These are phyloP conservation scores for Diplotaxis tenuifolia DNA, from an alignment of 345 rosid genomes.

Conservation along the genomic window DNA sequence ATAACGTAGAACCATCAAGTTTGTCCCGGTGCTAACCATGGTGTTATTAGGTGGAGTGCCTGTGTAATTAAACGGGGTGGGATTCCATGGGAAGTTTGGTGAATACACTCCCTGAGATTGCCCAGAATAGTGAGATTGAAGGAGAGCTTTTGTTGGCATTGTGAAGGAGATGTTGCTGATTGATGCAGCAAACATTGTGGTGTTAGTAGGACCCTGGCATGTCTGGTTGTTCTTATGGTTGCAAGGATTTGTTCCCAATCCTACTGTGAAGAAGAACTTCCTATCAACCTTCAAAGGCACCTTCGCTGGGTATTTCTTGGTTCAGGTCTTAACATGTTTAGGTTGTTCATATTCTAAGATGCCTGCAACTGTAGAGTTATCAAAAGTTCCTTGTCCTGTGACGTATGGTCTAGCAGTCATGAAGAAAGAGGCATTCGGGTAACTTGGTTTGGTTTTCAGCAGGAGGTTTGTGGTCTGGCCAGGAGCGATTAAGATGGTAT, in stretches of 20 bases:
- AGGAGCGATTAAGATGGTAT: not conserved
- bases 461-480: not conserved
- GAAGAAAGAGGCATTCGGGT: slow-evolving; percentile 40
- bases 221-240: slow-evolving; percentile 49
- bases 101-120: slow-evolving; percentile 50
- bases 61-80: not conserved
- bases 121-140: slow-evolving; percentile 56
- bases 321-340: slow-evolving; percentile 23
- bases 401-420: slow-evolving; percentile 65
- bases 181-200: slow-evolving; percentile 61
- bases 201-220: slow-evolving; percentile 72
- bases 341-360: slow-evolving; percentile 41
- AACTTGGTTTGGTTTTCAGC: slow-evolving; percentile 11
- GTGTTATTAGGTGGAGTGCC: not conserved
- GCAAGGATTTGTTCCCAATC: slow-evolving; percentile 63
- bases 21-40: not conserved
- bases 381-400: slow-evolving; percentile 63
- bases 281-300: slow-evolving; percentile 53
- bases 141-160: slow-evolving; percentile 62
- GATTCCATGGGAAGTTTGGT: slow-evolving; percentile 34
- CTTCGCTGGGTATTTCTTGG: slow-evolving; percentile 53
- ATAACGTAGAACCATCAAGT: not conserved
- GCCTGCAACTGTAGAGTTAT: slow-evolving; percentile 40
- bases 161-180: slow-evolving; percentile 60
- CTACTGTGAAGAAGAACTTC: slow-evolving; percentile 52